A percentile compares a stretch with the other conserved stretches of the same genome.
Evolutionary conservation across 2,329 filamentous ascomycete species (phyloP).

Genomic region (Penicillium palitans): DNA sequence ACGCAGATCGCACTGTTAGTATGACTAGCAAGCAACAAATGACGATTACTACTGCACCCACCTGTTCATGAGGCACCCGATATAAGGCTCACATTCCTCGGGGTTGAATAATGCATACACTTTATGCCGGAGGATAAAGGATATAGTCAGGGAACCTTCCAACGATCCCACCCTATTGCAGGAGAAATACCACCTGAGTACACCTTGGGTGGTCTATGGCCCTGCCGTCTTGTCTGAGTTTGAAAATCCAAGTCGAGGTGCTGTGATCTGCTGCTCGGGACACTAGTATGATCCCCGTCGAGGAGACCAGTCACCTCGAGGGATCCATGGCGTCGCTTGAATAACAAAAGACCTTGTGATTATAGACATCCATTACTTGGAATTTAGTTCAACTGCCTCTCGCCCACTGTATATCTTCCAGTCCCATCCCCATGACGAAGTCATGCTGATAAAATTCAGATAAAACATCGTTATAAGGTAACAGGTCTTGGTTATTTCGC

Average conservation of each 20-base stretch:
- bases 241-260: background rate
- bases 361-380: background rate
- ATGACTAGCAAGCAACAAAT: background rate
- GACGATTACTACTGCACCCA: background rate
- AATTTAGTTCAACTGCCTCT: background rate
- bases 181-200: background rate
- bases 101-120: constrained; percentile 7
- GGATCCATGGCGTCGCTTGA: background rate
- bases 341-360: background rate
- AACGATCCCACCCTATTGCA: background rate
- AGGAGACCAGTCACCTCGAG: background rate
- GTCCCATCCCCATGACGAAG: constrained; percentile 1
- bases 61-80: background rate
- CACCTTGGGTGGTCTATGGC: background rate
- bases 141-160: background rate
- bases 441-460: constrained; percentile 10
- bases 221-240: background rate
- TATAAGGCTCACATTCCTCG: background rate
- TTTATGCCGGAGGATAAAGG: constrained; percentile 4
- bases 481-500: background rate
- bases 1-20: background rate
- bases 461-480: background rate
- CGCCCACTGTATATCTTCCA: background rate
- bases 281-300: constrained; percentile 3
- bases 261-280: background rate